Conservation (phyloP, 1,284 basidiomycete genomes). For the Ganoderma lucidum region DNA sequence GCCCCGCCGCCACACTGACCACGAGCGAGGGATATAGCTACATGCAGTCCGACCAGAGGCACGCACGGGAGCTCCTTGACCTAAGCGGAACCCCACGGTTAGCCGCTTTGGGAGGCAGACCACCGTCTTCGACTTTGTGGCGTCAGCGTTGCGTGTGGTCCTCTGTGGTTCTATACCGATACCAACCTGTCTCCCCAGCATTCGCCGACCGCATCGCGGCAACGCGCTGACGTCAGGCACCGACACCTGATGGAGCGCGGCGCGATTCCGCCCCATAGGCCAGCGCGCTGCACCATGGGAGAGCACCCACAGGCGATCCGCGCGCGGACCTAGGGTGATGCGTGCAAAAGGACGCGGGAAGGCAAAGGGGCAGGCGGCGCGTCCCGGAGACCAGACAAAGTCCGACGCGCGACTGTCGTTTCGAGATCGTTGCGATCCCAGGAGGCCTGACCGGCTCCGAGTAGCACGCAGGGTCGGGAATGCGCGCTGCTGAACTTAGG, state of each 20-base stretch:
- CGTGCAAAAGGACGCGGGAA: background rate
- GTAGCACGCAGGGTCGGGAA: background rate
- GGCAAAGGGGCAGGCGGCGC: background rate
- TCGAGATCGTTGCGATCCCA: background rate
- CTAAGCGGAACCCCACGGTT: background rate
- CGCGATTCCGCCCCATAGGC: background rate
- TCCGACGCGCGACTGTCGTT: background rate
- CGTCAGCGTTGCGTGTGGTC: constrained; percentile 4
- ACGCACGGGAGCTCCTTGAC: background rate
- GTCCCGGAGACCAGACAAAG: background rate
- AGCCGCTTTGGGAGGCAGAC: background rate
- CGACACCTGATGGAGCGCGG: background rate
- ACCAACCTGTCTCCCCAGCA: background rate
- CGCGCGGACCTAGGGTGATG: background rate
- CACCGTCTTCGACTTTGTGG: background rate
- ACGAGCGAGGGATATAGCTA: background rate
- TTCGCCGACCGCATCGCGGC: constrained; percentile 8
- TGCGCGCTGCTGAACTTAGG: background rate
- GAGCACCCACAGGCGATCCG: constrained; percentile 2
- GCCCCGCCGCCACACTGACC: background rate
- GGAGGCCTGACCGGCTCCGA: background rate
- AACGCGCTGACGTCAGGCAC: background rate
- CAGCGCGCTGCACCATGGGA: background rate
- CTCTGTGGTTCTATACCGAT: constrained; percentile 4
- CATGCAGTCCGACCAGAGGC: background rate